Conservation (phyloP, 176 grass and related monocot genomes). For the Hordeum marinum region DNA sequence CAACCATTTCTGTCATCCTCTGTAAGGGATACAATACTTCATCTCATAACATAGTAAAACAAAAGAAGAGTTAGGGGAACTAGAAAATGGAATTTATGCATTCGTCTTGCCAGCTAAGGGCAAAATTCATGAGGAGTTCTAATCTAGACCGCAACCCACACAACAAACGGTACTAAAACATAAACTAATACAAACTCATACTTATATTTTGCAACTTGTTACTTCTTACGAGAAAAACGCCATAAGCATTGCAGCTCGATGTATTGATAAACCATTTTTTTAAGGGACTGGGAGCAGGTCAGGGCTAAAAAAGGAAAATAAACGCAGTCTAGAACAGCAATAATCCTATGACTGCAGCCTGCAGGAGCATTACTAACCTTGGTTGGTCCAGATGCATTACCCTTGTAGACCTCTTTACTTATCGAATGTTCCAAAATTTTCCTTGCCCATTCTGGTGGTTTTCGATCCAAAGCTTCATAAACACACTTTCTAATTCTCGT, state of each 20-base stretch:
- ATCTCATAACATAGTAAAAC: slow-evolving; percentile 2
- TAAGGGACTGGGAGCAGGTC: not conserved
- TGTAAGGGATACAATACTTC: not conserved
- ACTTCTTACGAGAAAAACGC: not conserved
- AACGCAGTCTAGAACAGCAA: not conserved
- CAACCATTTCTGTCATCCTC: not conserved
- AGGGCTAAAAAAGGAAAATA: not conserved
- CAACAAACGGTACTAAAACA: not conserved
- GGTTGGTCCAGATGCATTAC: slow-evolving; percentile 93
- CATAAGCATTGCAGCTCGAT: not conserved
- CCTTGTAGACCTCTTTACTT: slow-evolving; percentile 97
- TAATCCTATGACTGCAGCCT: not conserved
- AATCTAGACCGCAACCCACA: not conserved
- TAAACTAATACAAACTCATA: not conserved
- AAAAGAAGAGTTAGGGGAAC: not conserved
- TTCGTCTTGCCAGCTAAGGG: not conserved
- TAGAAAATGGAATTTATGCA: not conserved
- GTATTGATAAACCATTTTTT: not conserved
- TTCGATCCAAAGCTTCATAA: slow-evolving; percentile 71
- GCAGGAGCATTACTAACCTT: slow-evolving; percentile 57
- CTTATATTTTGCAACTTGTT: not conserved
- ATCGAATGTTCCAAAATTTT: slow-evolving; percentile 93
- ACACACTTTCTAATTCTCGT: slow-evolving; percentile 99
- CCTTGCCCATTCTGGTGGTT: slow-evolving; percentile 95
- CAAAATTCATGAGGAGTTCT: not conserved